Conservation (phyloP, 192 early-diverging fungal genomes). For the Backusella sp. region DNA sequence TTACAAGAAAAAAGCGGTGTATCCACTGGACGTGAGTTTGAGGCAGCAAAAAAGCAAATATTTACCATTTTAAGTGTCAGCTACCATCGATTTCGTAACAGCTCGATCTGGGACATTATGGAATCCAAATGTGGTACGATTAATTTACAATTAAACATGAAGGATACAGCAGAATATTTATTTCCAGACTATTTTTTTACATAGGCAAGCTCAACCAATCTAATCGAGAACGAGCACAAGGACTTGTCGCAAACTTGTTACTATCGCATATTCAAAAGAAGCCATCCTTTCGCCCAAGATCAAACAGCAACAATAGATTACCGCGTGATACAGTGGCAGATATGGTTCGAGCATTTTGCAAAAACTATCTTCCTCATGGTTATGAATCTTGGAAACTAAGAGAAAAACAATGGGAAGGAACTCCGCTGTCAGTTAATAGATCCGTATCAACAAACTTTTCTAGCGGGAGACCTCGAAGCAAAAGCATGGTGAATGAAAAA, state of each 20-base stretch:
- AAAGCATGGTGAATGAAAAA: neutral
- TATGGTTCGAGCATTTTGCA: slow-evolving; percentile 3
- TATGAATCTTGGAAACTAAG: neutral
- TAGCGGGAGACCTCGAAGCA: neutral
- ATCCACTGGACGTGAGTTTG: slow-evolving; percentile 12
- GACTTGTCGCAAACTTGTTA: neutral
- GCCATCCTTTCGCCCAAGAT: neutral
- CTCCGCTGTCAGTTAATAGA: neutral
- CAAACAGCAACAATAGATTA: neutral
- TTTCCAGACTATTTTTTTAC: neutral
- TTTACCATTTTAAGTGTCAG: slow-evolving; percentile 7
- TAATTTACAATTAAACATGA: neutral
- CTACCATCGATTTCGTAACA: slow-evolving; percentile 10
- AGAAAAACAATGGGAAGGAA: neutral
- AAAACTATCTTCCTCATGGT: neutral
- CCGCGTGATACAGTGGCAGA: neutral
- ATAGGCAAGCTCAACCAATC: neutral
- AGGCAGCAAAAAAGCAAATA: slow-evolving; percentile 10
- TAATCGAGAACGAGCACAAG: slow-evolving; percentile 6
- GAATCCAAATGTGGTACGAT: slow-evolving; percentile 14
- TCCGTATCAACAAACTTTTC: neutral
- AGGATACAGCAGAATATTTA: neutral
- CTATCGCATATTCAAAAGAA: slow-evolving; percentile 7
- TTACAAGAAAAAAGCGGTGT: slow-evolving; percentile 1
- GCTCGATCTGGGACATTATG: slow-evolving; percentile 13